Conservation (phyloP, 2,329 filamentous ascomycete species). For the Diaporthe ampelina region DNA sequence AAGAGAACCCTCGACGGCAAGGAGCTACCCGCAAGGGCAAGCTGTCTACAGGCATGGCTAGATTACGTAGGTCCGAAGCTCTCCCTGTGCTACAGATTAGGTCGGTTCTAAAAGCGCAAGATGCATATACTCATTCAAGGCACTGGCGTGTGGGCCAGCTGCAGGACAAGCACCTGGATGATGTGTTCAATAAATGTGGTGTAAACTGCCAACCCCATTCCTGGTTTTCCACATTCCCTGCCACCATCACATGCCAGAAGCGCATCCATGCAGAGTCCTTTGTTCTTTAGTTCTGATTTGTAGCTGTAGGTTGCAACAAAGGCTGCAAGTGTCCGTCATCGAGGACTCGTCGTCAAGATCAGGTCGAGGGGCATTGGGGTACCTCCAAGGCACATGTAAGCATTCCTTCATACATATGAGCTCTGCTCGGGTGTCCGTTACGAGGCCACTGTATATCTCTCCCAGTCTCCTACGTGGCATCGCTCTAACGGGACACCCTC, state of each 20-base stretch:
- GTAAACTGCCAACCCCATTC: not conserved
- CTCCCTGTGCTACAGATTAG: not conserved
- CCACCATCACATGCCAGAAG: constrained; percentile 10
- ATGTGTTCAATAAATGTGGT: not conserved
- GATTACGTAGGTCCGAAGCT: not conserved
- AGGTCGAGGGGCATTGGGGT: not conserved
- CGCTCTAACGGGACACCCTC: too few relatives aligned
- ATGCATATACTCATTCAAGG: not conserved
- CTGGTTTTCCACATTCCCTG: not conserved
- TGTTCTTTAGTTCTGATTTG: constrained; percentile 3
- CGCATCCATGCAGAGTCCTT: not conserved
- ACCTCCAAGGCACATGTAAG: not conserved
- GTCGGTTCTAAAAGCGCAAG: not conserved
- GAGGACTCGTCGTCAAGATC: not conserved
- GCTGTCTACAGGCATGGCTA: not conserved
- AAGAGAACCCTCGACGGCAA: not conserved
- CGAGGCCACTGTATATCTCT: too few relatives aligned
- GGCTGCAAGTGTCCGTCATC: not conserved
- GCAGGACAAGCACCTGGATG: not conserved
- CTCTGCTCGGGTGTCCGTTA: too few relatives aligned
- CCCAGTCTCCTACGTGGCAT: too few relatives aligned
- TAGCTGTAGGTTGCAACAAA: not conserved
- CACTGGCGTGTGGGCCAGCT: too few relatives aligned
- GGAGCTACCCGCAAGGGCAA: too few relatives aligned
- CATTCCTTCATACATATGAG: not conserved